Percentiles rank a stretch among this genome's conserved stretches.
phyloP scores from a whole-genome alignment of 768 basidiomycete genomes.

The Sporobolomyces pararoseus region DNA sequence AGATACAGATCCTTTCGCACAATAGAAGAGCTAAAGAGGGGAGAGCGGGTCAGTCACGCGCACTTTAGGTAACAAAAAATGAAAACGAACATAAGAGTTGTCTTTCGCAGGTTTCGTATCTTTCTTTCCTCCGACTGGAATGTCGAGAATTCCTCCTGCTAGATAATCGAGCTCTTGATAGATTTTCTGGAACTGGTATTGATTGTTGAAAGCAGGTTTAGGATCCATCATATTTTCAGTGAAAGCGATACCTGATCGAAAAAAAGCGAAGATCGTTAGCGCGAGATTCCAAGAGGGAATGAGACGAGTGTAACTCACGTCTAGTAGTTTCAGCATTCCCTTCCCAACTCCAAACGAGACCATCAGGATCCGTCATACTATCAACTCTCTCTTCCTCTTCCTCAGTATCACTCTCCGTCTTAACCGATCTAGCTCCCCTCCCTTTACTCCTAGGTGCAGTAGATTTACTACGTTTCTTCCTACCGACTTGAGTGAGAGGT shows the following conservation, averaged over 20 bases:
- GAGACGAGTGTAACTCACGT: conserved; percentile 58
- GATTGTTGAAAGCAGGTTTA: conserved; percentile 56
- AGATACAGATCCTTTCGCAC: conserved; percentile 82
- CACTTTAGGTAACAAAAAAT: neutral
- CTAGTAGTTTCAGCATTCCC: conserved; percentile 61
- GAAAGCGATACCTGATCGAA: conserved; percentile 63
- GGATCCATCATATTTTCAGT: conserved; percentile 67
- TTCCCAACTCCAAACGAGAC: conserved; percentile 65
- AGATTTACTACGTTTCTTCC: conserved; percentile 32
- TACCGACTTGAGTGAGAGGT: conserved; percentile 53
- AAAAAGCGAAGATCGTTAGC: too few relatives aligned
- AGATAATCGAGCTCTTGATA: conserved; percentile 88
- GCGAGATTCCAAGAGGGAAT: neutral
- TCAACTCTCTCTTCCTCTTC: conserved; percentile 25
- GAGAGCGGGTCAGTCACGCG: neutral
- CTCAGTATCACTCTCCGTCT: conserved; percentile 20
- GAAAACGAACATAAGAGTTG: conserved; percentile 74
- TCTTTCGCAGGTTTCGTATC: conserved; percentile 84
- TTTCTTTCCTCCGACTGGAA: conserved; percentile 76
- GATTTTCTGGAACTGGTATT: conserved; percentile 83
- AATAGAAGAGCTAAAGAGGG: conserved; percentile 62
- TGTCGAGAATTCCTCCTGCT: conserved; percentile 78
- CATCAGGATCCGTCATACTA: conserved; percentile 60
- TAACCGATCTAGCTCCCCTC: conserved; percentile 29
- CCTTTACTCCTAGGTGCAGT: conserved; percentile 24